A percentile compares a stretch with the other conserved stretches of the same genome.
Conservation (phyloP, 2,329 filamentous ascomycete species). For the Neonectria punicea region DNA sequence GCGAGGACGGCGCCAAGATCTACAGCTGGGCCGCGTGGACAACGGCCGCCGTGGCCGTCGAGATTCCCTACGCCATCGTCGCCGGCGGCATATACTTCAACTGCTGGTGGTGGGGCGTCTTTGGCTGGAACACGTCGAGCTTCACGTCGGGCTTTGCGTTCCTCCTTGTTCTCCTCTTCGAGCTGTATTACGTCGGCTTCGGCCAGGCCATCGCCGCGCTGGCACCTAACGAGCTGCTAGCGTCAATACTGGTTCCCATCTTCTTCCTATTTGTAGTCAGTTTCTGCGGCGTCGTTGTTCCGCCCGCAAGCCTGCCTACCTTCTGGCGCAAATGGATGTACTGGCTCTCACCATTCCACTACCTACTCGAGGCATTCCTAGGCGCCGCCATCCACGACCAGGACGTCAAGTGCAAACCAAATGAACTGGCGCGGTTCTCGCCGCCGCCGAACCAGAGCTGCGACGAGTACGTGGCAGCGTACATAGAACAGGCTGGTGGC, state of each 20-base stretch:
- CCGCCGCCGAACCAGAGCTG: constrained; percentile 70
- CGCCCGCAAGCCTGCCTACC: constrained; percentile 63
- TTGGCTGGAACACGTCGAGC: constrained; percentile 60
- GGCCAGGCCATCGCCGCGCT: constrained; percentile 75
- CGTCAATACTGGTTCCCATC: constrained; percentile 72
- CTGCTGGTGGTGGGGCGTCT: constrained; percentile 67
- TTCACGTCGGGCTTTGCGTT: constrained; percentile 71
- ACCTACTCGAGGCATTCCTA: constrained; percentile 72
- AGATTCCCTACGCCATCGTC: constrained; percentile 76
- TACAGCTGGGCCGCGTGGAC: constrained; percentile 81
- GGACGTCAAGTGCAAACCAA: constrained; percentile 63
- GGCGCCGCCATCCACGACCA: constrained; percentile 64
- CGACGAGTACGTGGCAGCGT: constrained; percentile 65
- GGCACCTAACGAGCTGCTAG: constrained; percentile 73
- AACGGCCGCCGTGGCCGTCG: constrained; percentile 71
- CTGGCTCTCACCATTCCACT: constrained; percentile 74
- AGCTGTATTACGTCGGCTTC: constrained; percentile 72
- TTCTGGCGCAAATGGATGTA: constrained; percentile 77
- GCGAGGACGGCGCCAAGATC: constrained; percentile 82
- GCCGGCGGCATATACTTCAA: constrained; percentile 62
- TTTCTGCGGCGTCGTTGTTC: constrained; percentile 78
- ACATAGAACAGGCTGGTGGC: constrained; percentile 64
- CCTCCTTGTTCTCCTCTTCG: constrained; percentile 73
- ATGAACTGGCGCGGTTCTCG: constrained; percentile 69
- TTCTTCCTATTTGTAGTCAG: constrained; percentile 77